Base-by-base conservation (phyloP, 192 early-diverging fungal species). In the Gigaspora rosea region DNA sequence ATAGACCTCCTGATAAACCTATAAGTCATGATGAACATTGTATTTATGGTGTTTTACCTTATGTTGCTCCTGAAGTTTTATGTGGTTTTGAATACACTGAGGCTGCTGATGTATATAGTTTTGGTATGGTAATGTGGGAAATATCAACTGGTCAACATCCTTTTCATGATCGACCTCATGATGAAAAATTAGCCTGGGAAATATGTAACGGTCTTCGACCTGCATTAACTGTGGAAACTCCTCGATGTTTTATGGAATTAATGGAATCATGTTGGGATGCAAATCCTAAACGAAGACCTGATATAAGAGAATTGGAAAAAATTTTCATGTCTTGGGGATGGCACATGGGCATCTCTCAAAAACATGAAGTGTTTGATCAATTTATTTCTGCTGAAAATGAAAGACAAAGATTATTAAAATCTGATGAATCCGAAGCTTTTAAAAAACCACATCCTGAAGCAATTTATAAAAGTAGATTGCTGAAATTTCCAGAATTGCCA, bases 321-420 rank as follows among this genome's bases (percentile, higher is more conserved):
- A 58, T 32, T 8, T 73, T 73, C 4, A 73, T 73, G 71, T 73
- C 71, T 11, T 73, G 71, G 71, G 71, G 71, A 35, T 73, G 71
- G 71, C 71, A 73, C 46, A 73, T 73, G 71, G 71, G 71, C 6
- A 5, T 73, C 2, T 58, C 51, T 54, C 71, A 73, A 16, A 73
- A 73, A 13, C 71, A 69, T 16, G 36, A 22, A 13, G 47, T 69
- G 1, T 48, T n/a, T 13, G 12, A 69, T 69, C 67, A 69, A 69
- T 69, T 69, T 69, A 27, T 69, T 69, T 48, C 48, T 3, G 67
- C 67, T 32, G 67, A 69, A 48, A 69, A 69, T 12, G 67, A 50
- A 27, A 69, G 67, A 32, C 7, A 49, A 27, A 41, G 48, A 69
- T 50, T 69, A 50, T 51, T 69, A 69, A 27, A 69, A 51, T n/a